These are phyloP conservation scores for Penicillium sp. DNA, from an alignment of 2,329 filamentous ascomycete genomes.

Conservation along the genomic window DNA sequence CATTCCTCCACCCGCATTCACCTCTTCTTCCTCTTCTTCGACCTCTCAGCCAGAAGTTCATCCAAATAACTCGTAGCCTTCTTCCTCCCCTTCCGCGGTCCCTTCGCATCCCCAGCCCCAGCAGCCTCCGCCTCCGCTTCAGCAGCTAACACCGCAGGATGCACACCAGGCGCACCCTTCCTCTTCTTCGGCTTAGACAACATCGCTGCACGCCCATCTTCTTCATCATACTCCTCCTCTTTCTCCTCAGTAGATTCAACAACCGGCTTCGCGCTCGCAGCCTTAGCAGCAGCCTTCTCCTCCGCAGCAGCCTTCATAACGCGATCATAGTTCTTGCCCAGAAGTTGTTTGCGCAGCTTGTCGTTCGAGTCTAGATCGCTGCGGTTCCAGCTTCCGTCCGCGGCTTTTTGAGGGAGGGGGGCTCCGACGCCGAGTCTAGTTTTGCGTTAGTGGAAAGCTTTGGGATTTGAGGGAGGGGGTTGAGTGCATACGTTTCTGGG, in stretches of 20 bases:
- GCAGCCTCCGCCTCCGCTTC: slow-evolving; percentile 1
- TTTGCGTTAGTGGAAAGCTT: not conserved
- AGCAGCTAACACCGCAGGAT: slow-evolving; percentile 1
- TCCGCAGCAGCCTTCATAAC: slow-evolving; percentile 37
- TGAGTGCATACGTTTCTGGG: slow-evolving; percentile 53
- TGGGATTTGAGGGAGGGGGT: not conserved
- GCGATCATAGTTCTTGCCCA: slow-evolving; percentile 45
- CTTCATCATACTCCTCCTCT: slow-evolving; percentile 35
- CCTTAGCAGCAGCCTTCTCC: slow-evolving; percentile 18
- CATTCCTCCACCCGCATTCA: slow-evolving; percentile 17
- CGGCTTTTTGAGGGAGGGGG: slow-evolving; percentile 44
- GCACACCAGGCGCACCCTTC: slow-evolving; percentile 8
- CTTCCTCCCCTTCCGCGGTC: slow-evolving; percentile 34
- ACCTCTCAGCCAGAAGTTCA: slow-evolving; percentile 49
- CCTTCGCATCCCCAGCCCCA: not conserved
- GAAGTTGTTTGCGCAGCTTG: slow-evolving; percentile 46
- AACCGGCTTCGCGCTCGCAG: slow-evolving; percentile 1
- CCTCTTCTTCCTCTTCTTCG: slow-evolving; percentile 54
- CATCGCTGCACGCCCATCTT: slow-evolving; percentile 45
- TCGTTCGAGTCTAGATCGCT: slow-evolving; percentile 46
- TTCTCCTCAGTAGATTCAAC: not conserved
- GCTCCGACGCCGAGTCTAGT: slow-evolving; percentile 52
- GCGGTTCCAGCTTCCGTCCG: slow-evolving; percentile 43
- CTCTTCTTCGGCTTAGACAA: slow-evolving; percentile 33
- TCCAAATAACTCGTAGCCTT: slow-evolving; percentile 55